Conservation (phyloP, 495 filamentous ascomycete species). For the Annulohypoxylon stygium region DNA sequence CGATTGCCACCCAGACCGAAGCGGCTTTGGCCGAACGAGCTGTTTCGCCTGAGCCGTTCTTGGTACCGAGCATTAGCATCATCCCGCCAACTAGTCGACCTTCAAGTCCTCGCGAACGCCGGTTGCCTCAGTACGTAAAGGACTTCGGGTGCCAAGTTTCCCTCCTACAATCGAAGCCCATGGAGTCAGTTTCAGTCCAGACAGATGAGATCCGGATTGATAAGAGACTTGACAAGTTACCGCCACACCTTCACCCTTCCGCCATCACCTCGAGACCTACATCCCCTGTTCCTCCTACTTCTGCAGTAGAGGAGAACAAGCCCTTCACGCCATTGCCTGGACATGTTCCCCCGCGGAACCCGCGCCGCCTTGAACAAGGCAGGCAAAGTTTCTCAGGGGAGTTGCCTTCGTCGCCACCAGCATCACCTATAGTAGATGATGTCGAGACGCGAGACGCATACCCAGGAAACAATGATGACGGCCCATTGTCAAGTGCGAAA, state of each 20-base stretch:
- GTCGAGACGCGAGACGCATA: constrained; percentile 73
- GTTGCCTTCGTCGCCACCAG: constrained; percentile 62
- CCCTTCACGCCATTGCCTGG: constrained; percentile 65
- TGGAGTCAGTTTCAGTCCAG: constrained; percentile 80
- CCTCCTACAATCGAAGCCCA: constrained; percentile 57
- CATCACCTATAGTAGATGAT: constrained; percentile 41
- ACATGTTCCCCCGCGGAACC: constrained; percentile 65
- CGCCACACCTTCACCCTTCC: constrained; percentile 82
- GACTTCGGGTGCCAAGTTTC: constrained; percentile 69
- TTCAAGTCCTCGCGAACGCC: constrained; percentile 65
- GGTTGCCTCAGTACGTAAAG: constrained; percentile 67
- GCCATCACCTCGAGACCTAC: constrained; percentile 70
- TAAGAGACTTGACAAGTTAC: constrained; percentile 76
- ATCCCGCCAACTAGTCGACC: constrained; percentile 69
- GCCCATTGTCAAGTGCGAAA: constrained; percentile 73
- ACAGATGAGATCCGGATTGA: constrained; percentile 90
- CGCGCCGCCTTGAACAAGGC: constrained; percentile 59
- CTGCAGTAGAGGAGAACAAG: constrained; percentile 51
- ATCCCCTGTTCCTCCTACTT: constrained; percentile 56
- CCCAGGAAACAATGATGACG: constrained; percentile 86
- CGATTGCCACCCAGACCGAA: constrained; percentile 78
- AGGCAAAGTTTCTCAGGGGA: constrained; percentile 60
- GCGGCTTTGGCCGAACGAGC: constrained; percentile 43
- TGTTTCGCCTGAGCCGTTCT: constrained; percentile 51
- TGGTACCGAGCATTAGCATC: constrained; percentile 72